Evolutionary conservation across 1,139 yeast species (phyloP).

Genomic region (Yarrowia galli): DNA sequence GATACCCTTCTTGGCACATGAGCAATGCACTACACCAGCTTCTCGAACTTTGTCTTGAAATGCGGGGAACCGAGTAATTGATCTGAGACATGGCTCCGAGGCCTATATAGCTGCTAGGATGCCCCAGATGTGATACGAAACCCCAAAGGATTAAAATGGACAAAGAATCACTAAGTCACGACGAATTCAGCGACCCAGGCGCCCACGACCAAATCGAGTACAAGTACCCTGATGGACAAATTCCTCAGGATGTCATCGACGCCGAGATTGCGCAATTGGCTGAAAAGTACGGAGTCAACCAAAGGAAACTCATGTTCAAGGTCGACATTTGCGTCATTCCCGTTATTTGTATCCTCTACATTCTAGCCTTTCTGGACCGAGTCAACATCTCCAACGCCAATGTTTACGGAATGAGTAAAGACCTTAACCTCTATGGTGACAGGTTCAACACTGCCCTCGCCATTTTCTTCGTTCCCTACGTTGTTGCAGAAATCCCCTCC

Average conservation of each 20-base stretch:
- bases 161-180: slow-evolving; percentile 21
- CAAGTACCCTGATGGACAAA: slow-evolving; percentile 4
- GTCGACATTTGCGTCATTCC: slow-evolving; percentile 72
- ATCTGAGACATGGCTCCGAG: background rate
- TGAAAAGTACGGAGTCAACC: slow-evolving; percentile 54
- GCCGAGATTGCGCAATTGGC: slow-evolving; percentile 53
- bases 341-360: slow-evolving; percentile 70
- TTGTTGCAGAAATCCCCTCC: slow-evolving; percentile 70
- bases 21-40: slow-evolving; percentile 13
- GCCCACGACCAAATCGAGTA: background rate
- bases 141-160: background rate
- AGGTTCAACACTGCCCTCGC: slow-evolving; percentile 68
- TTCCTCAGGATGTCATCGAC: background rate
- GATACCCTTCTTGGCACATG: slow-evolving; percentile 5
- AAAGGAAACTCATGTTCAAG: slow-evolving; percentile 63
- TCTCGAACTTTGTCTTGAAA: background rate
- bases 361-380: slow-evolving; percentile 73
- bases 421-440: slow-evolving; percentile 60
- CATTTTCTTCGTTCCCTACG: slow-evolving; percentile 75
- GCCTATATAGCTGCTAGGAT: background rate
- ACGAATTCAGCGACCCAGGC: slow-evolving; percentile 2
- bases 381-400: slow-evolving; percentile 79
- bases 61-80: slow-evolving; percentile 22
- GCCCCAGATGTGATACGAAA: background rate
- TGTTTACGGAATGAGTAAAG: slow-evolving; percentile 65